Evolutionary conservation across 805 yeast species (phyloP), one percentile per base, ranked within the genome.

Genomic region (Monosporozyma unispora): DNA sequence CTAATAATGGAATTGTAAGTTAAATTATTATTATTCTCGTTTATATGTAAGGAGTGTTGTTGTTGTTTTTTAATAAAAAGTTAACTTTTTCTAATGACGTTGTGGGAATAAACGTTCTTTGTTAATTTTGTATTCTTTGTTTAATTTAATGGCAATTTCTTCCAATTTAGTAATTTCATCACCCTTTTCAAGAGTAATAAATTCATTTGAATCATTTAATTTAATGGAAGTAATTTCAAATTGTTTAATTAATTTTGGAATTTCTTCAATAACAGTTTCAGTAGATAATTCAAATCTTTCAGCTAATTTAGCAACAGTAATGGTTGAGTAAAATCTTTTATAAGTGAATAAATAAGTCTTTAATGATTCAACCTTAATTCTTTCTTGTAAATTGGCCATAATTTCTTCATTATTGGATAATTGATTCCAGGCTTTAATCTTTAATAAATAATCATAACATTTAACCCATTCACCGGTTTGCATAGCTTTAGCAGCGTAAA

Each of bases 261-360:
- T 76, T 51, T 85, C 75, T 35, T 83, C 79, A 44, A 74, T 68
- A 46, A 89, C 84, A 50, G 73, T 72, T 12, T 70, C 72, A 52
- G 70, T 74, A 14, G 77, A 66, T 46, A 91, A 71, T 58, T 81
- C 82, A 66, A 91, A 93, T 53, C 80, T 74, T 46, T 72, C 64
- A 21, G 88, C 72, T 60, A 93, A 73, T 57, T 80, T 80, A 16
- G 73, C 67, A 46, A 89, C 68, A 3, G 96, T 82, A 50, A 91
- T 76, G 55, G 85, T 84, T 53, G 82, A 73, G 71, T 83, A 89
- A 59, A 81, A 82, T 31, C 81, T 69, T 64, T 86, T 87, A 73
- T 84, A 89, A 55, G 86, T 82, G 75, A 88, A 86, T 55, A 93
- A 74, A 68, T 86, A 93, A n/a, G 97, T 87, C 70, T 96, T 81